These are phyloP conservation scores for Rutidosis leptorrhynchoides DNA, from an alignment of 129 eudicot genomes.

Conservation along the genomic window DNA sequence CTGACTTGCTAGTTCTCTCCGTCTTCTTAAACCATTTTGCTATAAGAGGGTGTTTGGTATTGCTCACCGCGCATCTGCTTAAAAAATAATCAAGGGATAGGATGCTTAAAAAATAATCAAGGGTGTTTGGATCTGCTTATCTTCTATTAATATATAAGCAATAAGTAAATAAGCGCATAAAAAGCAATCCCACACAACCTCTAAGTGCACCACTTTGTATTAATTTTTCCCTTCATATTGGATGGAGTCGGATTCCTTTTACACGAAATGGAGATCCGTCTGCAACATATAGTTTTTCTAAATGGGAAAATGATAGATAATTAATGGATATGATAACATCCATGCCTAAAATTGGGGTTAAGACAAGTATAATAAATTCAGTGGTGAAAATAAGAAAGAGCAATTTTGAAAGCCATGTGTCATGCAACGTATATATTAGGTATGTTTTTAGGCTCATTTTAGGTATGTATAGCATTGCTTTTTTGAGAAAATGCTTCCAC, in stretches of 20 bases:
- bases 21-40: neutral
- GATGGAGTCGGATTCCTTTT: slow-evolving; percentile 2
- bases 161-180: too few relatives aligned
- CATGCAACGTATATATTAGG: neutral
- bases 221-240: neutral
- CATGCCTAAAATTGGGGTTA: neutral
- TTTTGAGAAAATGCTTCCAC: neutral
- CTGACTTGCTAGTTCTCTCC: neutral
- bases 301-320: too few relatives aligned
- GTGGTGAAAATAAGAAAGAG: neutral
- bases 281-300: neutral
- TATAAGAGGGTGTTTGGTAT: neutral
- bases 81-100: too few relatives aligned
- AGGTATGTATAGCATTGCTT: neutral
- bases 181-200: neutral
- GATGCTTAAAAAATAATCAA: neutral
- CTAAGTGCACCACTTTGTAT: neutral
- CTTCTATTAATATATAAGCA: neutral
- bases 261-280: neutral
- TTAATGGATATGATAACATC: neutral
- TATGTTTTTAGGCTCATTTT: too few relatives aligned
- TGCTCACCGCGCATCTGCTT: neutral
- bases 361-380: neutral
- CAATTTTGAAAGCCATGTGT: neutral
- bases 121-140: neutral